These are phyloP conservation scores for Cucurbita pepo DNA, from an alignment of 306 rosid genomes.

Conservation along the genomic window DNA sequence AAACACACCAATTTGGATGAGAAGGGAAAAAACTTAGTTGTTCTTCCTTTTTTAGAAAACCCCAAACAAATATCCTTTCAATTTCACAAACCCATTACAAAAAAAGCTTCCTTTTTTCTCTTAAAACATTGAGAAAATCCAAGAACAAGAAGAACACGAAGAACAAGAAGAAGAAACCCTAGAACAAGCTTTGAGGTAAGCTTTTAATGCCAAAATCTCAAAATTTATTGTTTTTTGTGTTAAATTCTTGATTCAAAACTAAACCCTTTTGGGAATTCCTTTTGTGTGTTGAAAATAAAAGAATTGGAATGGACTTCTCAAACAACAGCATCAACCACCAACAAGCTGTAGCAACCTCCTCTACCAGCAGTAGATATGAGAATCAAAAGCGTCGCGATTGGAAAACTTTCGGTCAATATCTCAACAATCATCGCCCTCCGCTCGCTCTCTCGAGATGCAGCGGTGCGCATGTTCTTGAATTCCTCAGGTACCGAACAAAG, in stretches of 20 bases:
- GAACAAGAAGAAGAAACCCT: neutral
- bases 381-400: conserved; percentile 11
- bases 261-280: neutral
- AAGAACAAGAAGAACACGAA: neutral
- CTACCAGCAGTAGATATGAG: conserved; percentile 8
- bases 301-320: neutral
- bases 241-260: neutral
- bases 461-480: conserved; percentile 9
- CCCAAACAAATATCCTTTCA: conserved; percentile 5
- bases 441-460: conserved; percentile 7
- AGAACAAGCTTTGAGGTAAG: neutral
- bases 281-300: neutral
- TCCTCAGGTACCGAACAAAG: neutral
- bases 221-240: neutral
- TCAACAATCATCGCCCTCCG: conserved; percentile 7
- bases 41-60: conserved; percentile 6
- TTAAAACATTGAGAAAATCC: neutral
- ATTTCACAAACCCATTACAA: neutral
- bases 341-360: neutral
- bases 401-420: conserved; percentile 10
- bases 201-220: neutral
- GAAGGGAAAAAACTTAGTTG: neutral
- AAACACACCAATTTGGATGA: neutral
- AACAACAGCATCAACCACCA: neutral
- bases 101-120: neutral